A percentile compares a stretch with the other conserved stretches of the same genome.
These are phyloP conservation scores for Tolypocladium ophioglossoides DNA, from an alignment of 2,329 filamentous ascomycete species.

Conservation along the genomic window DNA sequence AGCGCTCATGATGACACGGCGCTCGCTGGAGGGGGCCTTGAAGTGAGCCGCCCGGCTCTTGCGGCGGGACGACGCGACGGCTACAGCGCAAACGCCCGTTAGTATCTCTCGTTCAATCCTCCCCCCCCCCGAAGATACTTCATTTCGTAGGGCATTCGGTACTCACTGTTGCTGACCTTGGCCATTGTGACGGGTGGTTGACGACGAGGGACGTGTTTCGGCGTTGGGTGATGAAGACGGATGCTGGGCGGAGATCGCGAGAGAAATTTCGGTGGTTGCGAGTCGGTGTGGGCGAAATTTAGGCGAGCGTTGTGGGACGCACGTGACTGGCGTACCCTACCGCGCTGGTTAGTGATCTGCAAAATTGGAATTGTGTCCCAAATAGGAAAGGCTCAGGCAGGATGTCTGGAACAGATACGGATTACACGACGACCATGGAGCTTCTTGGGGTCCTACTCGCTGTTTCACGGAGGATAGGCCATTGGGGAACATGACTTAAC, in stretches of 20 bases:
- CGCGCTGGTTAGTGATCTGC: no score
- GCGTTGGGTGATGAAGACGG: constrained; percentile 18
- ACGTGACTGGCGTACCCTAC: constrained; percentile 19
- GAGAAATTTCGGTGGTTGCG: constrained; percentile 6
- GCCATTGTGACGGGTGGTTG: constrained; percentile 46
- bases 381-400: no score
- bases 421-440: no score
- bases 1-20: constrained; percentile 95
- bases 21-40: constrained; percentile 84
- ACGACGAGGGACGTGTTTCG: constrained; percentile 15
- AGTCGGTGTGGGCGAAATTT: constrained; percentile 21
- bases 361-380: no score
- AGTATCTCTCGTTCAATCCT: neutral
- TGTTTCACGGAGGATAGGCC: no score
- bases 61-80: constrained; percentile 70
- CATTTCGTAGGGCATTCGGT: neutral
- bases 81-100: constrained; percentile 22
- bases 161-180: constrained; percentile 55
- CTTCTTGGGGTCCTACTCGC: no score
- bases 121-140: neutral
- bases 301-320: constrained; percentile 10
- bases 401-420: no score
- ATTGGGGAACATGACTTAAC: neutral
- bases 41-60: constrained; percentile 99
- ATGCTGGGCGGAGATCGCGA: constrained; percentile 1